Conservation (phyloP, 2,329 filamentous ascomycete species). For the Colletotrichum simmondsii region DNA sequence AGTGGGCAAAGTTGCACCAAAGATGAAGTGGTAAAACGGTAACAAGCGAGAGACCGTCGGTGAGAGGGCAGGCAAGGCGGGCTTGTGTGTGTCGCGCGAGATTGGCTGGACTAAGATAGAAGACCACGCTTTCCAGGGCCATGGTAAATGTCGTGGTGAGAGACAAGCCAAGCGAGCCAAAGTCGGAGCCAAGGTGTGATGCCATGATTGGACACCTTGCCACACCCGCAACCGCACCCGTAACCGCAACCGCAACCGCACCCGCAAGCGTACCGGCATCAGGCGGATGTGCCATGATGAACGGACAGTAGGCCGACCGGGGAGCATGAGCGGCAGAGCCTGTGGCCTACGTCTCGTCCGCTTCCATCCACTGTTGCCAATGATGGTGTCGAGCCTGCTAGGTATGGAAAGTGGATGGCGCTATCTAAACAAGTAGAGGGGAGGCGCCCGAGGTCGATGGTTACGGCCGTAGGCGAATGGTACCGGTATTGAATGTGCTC, state of each 20-base stretch:
- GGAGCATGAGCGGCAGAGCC: background rate
- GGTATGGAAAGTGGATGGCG: background rate
- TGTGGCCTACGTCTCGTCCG: background rate
- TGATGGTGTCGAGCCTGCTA: background rate
- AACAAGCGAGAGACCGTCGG: slow-evolving; percentile 18
- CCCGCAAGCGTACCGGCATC: background rate
- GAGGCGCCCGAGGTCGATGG: background rate
- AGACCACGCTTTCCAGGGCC: slow-evolving; percentile 23
- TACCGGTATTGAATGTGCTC: background rate
- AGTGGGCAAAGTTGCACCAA: slow-evolving; percentile 13
- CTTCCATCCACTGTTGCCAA: background rate
- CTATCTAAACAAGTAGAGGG: background rate
- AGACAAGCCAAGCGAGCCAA: background rate
- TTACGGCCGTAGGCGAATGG: slow-evolving; percentile 2
- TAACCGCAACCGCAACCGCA: background rate
- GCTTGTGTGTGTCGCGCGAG: slow-evolving; percentile 13
- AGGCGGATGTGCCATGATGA: background rate
- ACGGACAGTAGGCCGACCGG: background rate
- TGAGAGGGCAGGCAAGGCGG: background rate
- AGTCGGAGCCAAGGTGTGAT: background rate
- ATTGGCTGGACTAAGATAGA: slow-evolving; percentile 1
- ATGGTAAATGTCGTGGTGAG: slow-evolving; percentile 16
- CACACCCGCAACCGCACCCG: background rate
- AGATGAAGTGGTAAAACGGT: slow-evolving; percentile 25
- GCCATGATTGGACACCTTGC: background rate